Percentiles rank a stretch among this genome's conserved stretches.
Conservation (phyloP, 2,329 filamentous ascomycete species). For the Botryotinia calthae region DNA sequence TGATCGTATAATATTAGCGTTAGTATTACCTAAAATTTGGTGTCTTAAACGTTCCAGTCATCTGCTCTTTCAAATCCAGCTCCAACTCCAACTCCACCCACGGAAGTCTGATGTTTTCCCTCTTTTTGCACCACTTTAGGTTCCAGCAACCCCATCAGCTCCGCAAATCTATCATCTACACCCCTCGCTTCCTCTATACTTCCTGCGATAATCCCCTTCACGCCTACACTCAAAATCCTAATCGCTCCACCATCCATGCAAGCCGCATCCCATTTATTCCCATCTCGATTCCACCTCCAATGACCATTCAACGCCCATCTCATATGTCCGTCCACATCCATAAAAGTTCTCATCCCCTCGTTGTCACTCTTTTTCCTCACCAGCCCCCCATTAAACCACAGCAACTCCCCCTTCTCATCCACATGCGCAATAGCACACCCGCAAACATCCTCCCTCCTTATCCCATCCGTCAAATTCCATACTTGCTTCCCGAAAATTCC, state of each 20-base stretch:
- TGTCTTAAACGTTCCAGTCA: not conserved
- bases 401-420: not conserved
- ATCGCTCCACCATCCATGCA: not conserved
- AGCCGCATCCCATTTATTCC: not conserved
- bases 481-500: conserved; percentile 42
- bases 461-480: not conserved
- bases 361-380: not conserved
- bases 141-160: not conserved
- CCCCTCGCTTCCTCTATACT: not conserved
- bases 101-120: not conserved
- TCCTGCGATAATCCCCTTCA: not conserved
- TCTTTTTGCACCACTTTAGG: not conserved
- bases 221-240: not conserved
- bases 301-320: not conserved
- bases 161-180: not conserved
- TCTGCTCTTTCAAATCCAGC: not conserved
- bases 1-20: not conserved
- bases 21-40: not conserved
- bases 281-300: not conserved
- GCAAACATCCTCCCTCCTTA: not conserved
- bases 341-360: not conserved
- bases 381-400: not conserved
- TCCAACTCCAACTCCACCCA: not conserved
- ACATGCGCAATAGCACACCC: not conserved
- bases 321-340: not conserved